Percentiles rank a stretch among this genome's conserved stretches.
These are phyloP conservation scores for Puccinia novopanici DNA, from an alignment of 1,284 basidiomycete genomes.

Conservation along the genomic window DNA sequence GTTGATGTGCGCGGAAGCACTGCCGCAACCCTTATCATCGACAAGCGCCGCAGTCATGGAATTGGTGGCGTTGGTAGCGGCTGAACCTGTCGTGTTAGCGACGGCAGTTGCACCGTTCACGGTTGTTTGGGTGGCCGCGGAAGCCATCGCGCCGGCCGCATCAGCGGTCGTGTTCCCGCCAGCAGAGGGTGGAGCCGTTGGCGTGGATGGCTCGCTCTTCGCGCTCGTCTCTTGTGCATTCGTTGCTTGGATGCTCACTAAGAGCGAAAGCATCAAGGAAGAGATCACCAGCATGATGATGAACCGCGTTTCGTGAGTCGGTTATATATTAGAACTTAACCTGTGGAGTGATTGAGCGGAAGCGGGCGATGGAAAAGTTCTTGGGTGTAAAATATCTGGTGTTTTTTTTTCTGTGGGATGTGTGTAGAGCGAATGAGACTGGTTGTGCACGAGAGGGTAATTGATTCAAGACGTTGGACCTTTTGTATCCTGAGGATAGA, in stretches of 20 bases:
- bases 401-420: no score
- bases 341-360: no score
- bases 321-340: no score
- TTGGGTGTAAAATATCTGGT: no score
- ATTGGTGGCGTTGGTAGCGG: not conserved
- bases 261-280: not conserved
- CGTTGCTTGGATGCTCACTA: not conserved
- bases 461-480: no score
- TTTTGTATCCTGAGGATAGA: no score
- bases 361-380: no score
- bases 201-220: not conserved
- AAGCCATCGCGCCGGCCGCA: not conserved
- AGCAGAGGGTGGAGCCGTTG: not conserved
- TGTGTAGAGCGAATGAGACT: no score
- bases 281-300: not conserved
- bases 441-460: no score
- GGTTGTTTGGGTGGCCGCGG: not conserved
- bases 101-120: not conserved
- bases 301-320: not conserved
- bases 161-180: not conserved
- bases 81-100: not conserved
- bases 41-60: not conserved
- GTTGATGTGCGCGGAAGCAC: not conserved
- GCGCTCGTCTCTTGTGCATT: not conserved
- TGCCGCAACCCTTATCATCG: constrained; percentile 8